phyloP scores from a whole-genome alignment of 441 rosid species.

The Croton setiger region DNA sequence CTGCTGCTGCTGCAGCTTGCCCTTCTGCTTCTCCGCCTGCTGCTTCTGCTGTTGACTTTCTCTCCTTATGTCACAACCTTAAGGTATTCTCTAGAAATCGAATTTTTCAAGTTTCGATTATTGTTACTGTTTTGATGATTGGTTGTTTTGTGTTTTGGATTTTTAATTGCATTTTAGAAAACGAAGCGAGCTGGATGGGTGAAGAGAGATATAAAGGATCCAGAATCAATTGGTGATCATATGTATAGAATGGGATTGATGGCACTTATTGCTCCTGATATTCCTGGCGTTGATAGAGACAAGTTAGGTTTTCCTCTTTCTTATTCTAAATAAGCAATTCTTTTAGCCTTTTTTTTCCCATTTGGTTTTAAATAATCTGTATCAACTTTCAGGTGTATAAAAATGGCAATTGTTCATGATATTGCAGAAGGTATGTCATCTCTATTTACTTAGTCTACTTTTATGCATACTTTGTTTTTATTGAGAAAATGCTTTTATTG shows the following conservation, averaged over 20 bases:
- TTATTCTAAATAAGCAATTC: neutral
- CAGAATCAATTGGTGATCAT: constrained; percentile 88
- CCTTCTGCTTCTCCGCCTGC: constrained; percentile 18
- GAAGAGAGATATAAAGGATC: constrained; percentile 57
- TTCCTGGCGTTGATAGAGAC: constrained; percentile 80
- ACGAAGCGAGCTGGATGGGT: constrained; percentile 42
- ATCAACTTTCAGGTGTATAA: constrained; percentile 63
- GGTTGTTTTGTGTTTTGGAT: neutral
- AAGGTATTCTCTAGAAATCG: constrained; percentile 27
- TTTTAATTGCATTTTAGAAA: constrained; percentile 1
- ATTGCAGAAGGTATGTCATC: constrained; percentile 73
- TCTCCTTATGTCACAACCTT: constrained; percentile 79
- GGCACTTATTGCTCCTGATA: constrained; percentile 74
- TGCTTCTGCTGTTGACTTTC: constrained; percentile 76
- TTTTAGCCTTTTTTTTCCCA: too few species aligned
- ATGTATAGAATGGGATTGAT: constrained; percentile 92
- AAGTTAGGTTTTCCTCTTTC: constrained; percentile 42
- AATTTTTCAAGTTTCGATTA: neutral
- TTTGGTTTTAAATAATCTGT: neutral
- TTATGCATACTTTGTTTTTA: neutral
- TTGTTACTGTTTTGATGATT: neutral
- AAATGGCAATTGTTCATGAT: constrained; percentile 94
- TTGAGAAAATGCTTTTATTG: neutral
- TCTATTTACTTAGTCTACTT: neutral
- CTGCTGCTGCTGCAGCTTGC: neutral